Base-by-base conservation (phyloP, 805 yeast genomes). In the Starmerella powellii region DNA sequence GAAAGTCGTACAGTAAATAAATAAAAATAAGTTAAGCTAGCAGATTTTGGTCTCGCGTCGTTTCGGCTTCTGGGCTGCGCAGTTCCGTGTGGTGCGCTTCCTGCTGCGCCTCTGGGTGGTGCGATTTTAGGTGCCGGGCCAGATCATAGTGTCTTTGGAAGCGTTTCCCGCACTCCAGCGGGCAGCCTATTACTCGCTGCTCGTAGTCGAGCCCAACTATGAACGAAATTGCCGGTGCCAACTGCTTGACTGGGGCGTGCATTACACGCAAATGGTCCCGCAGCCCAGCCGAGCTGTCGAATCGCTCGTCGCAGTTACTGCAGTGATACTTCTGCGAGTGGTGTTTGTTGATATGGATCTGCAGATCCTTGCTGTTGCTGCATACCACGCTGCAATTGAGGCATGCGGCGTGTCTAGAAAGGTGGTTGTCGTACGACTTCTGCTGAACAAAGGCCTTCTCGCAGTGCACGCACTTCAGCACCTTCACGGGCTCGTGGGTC, bases 341-440 rank as follows among this genome's bases (percentile, higher is more conserved):
- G 48, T 67, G 71, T 52, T 73, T 80, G 15, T 66, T 65, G 41
- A 73, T 67, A 60, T 88, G 97, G 41, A 71, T 73, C 2, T 71
- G 71, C 37, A 87, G 63, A 45, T 82, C 65, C 39, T 73, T 73
- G 1, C 82, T 85, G 37, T 84, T 67, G 30, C 68, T 67, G 51
- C 80, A 85, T 1, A 63, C 58, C 54, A 76, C 77, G 16, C 70
- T 72, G 62, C 98, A 88, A 8, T 63, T 65, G 16, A 3, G 29
- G 32, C 46, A 47, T 19, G 10, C n/a, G 21, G 15, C 19, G 31
- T 54, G 56, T 4, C 77, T 63, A 24, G 72, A 62, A 2, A 77
- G 62, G 60, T 91, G 96, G 36, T 79, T 80, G 40, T 82, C 68
- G 44, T 85, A 65, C 13, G 83, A 77, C 45, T 81, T 83, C 58